Evolutionary conservation across 2,329 filamentous ascomycete species (phyloP), one percentile per base, ranked within the genome.

Genomic region (Neodidymelliopsis sp.): DNA sequence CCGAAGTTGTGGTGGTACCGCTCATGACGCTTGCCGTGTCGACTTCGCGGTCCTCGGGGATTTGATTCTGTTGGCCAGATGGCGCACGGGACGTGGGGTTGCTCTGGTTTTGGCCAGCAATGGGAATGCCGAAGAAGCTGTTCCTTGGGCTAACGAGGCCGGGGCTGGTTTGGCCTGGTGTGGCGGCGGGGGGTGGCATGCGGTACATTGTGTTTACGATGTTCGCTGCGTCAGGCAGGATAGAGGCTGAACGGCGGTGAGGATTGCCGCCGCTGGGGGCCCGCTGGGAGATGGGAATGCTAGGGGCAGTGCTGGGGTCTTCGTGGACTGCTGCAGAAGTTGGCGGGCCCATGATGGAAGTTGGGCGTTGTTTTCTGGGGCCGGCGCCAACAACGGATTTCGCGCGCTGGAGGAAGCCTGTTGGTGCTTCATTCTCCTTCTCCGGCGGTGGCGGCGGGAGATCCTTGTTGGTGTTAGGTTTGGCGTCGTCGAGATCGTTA

Each of bases 171-270:
- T 71, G 69, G 19, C 71, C 84, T 57, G 59, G 56, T 31, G 29
- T 66, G 8, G 59, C 59, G 8, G 56, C 65, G 8, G 71, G 59
- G 4, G 74, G 69, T 8, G 85, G 83, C 11, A 88, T 88, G 65
- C 87, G 87, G 76, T 95, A 95, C 89, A 96, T 96, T 72, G 92
- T 91, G 63, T 90, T 90, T 37, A 96, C 87, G 22, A 96, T 83
- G 51, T 82, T 84, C 6, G 89, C 88, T 7, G 87, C 88, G 23
- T 58, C 61, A 7, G 64, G 66, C 60, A 74, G 74, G 27, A 79
- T 78, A 4, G 75, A 77, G 25, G 71, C 74, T 11, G 75, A 73
- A 39, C 76, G 75, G 15, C 75, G 71, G 55, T 79, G 76, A 2
- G 65, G 60, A 55, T 69, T 65, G 50, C 53, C 61, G 16, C 66